Evolutionary conservation across 371 early-diverging fungal genomes (phyloP), one percentile per base, ranked within the genome.

Genomic region (Mortierella sp.): DNA sequence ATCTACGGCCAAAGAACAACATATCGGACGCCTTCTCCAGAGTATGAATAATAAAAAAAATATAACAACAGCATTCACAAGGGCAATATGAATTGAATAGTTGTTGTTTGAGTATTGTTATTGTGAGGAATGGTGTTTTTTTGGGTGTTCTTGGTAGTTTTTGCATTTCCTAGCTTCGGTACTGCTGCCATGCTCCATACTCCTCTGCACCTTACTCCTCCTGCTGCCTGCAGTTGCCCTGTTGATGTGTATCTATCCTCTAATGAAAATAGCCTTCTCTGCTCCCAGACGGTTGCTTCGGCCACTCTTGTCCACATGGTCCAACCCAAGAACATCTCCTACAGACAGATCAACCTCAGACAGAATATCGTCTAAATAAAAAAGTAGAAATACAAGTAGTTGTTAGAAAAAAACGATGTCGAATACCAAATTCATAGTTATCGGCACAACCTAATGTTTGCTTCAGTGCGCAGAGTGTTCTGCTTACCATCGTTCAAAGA

Each of bases 281-380:
- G 86, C 79, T 53, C 85, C 87, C 24, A 86, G 77, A 22, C 92
- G 88, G 66, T 89, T 88, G 74, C 79, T 86, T 71, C 90, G 89
- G 24, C 90, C 86, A 22, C 88, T 87, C 79, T 90, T 91, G 79
- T 95, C 96, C 29, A 92, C 83, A 80, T 95, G 96, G 71, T 96
- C 96, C 70, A 95, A 85, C 3, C 94, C 96, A 73, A 96, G 79
- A 16, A 77, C 82, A 64, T 95, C 95, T 29, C 89, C 88, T 31
- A 83, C 83, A 8, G 75, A 78, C 52, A 92, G 77, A 8, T 88
- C 85, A 8, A 81, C 75, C 1, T 89, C 87, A 26, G 90, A 85
- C 31, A 95, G 78, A 19, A 92, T 86, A 40, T 91, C 91, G 16
- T 77, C 80, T 79, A 67, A n/a, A 11, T 0, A 45, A 34, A 37